Evolutionary conservation across 352 stramenopile genomes (phyloP).

Genomic region (Phytophthora europaea): DNA sequence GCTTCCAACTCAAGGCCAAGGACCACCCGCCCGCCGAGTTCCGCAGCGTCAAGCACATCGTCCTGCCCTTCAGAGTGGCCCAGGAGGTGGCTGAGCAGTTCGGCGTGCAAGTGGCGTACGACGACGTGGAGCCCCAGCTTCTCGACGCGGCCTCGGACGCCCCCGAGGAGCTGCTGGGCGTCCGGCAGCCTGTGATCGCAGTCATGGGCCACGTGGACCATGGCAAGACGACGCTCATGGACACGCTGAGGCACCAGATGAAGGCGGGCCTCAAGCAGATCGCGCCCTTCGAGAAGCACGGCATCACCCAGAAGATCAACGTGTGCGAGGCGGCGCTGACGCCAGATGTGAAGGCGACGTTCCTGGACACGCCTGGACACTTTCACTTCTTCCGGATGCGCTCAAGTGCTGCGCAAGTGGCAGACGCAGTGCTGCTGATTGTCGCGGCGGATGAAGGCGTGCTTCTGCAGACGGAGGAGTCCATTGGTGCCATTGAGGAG

Average conservation of each 20-base stretch:
- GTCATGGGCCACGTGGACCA: constrained; percentile 99
- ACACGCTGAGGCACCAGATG: constrained; percentile 90
- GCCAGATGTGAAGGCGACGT: constrained; percentile 85
- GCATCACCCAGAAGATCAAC: constrained; percentile 99
- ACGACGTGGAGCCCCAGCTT: constrained; percentile 70
- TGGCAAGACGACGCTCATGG: constrained; percentile 99
- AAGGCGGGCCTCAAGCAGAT: constrained; percentile 66
- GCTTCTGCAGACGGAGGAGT: constrained; percentile 98
- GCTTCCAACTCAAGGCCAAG: constrained; percentile 58
- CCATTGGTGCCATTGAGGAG: constrained; percentile 91
- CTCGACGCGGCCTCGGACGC: constrained; percentile 15
- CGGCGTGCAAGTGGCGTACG: constrained; percentile 52
- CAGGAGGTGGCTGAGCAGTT: constrained; percentile 65
- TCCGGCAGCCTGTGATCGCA: constrained; percentile 96
- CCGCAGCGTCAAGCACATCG: constrained; percentile 80
- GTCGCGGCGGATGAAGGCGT: constrained; percentile 99
- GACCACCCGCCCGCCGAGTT: constrained; percentile 65
- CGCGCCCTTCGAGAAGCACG: constrained; percentile 95
- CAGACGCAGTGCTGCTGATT: constrained; percentile 97
- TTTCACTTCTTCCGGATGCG: constrained; percentile 99
- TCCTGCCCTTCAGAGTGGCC: constrained; percentile 73
- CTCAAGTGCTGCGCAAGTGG: constrained; percentile 96
- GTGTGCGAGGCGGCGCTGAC: constrained; percentile 95
- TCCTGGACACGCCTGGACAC: constrained; percentile 99
- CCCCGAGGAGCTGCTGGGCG: constrained; percentile 35